These are phyloP conservation scores for Glycine latifolia DNA, from an alignment of 306 rosid species.

Conservation along the genomic window DNA sequence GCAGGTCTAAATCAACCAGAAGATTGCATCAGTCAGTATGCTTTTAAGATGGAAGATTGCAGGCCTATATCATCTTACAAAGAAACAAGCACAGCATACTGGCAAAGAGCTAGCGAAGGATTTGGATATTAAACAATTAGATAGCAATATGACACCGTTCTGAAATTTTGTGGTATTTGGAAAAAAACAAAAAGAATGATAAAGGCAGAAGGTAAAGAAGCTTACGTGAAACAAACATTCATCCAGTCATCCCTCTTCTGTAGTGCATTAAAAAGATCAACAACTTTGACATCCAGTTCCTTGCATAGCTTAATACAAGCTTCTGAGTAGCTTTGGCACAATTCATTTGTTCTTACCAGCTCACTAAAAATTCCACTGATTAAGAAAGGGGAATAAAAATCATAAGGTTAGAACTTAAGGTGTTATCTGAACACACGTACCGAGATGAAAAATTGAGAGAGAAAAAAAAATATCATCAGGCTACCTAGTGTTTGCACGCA, in stretches of 20 bases:
- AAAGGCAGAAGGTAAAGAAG: slow-evolving; percentile 32
- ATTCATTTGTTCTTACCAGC: slow-evolving; percentile 85
- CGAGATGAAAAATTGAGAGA: slow-evolving; percentile 24
- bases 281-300: slow-evolving; percentile 71
- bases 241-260: slow-evolving; percentile 77
- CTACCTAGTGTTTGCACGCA: slow-evolving; percentile 70
- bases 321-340: slow-evolving; percentile 81
- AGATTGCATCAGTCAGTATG: slow-evolving; percentile 40
- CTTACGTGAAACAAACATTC: slow-evolving; percentile 84
- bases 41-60: slow-evolving; percentile 14
- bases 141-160: slow-evolving; percentile 21
- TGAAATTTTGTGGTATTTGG: slow-evolving; percentile 31
- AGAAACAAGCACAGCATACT: slow-evolving; percentile 18
- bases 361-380: slow-evolving; percentile 68
- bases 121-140: slow-evolving; percentile 15
- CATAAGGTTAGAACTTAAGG: slow-evolving; percentile 12
- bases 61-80: slow-evolving; percentile 29
- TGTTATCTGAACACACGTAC: slow-evolving; percentile 1
- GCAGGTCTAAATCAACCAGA: neutral
- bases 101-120: slow-evolving; percentile 26
- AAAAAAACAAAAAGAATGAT: neutral
- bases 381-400: slow-evolving; percentile 35
- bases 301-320: slow-evolving; percentile 82
- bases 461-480: neutral
- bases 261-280: slow-evolving; percentile 80